Base-by-base conservation (phyloP, 306 rosid species). In the Arachis stenosperma region DNA sequence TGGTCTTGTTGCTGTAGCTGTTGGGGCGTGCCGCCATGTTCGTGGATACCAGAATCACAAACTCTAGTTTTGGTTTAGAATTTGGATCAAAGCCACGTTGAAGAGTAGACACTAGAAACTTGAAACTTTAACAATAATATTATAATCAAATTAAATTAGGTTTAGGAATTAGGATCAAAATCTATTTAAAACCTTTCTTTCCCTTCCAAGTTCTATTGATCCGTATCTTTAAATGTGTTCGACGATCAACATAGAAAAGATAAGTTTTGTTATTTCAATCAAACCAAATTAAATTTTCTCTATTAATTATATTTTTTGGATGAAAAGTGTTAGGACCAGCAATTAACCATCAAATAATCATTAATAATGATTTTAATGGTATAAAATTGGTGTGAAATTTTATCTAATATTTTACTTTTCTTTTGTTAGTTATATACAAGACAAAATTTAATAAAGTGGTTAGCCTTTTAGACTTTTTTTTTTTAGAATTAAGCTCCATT, bases 11-110 rank as follows among this genome's bases (percentile, higher is more conserved):
- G 7, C 8, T 46, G 51, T 10, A 48, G 7, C 8, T 13, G 72
- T 56, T 75, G 27, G 63, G 40, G 47, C 14, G 22, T 13, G 56
- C 69, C 14, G 73, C 71, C 84, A 84, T 83, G 61, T 37, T 74
- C 5, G 56, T 51, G 22, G 56, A 13, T 51, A 13, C 22, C 7
- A 51, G 56, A 22, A 22, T 22, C 27, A 9, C 51, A 8, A 11
- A 9, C 10, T 1, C 0, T 50, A 1, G 55, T 50, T 13, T 12
- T 50, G 55, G 55, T 50, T 50, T 14, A 22, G 27, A 22, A 22
- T 22, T 22, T 40, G 55, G 55, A 12, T 54, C 54, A 46, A 46
- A 46, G 51, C 51, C 51, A 46, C 51, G n/a, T 10, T 46, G 51
- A 46, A 46, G 51, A 8, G 11, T 8, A 46, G n/a, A 46, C 27